Evolutionary conservation across 2,329 filamentous ascomycete genomes (phyloP).

Genomic region (Penicillium sp.): DNA sequence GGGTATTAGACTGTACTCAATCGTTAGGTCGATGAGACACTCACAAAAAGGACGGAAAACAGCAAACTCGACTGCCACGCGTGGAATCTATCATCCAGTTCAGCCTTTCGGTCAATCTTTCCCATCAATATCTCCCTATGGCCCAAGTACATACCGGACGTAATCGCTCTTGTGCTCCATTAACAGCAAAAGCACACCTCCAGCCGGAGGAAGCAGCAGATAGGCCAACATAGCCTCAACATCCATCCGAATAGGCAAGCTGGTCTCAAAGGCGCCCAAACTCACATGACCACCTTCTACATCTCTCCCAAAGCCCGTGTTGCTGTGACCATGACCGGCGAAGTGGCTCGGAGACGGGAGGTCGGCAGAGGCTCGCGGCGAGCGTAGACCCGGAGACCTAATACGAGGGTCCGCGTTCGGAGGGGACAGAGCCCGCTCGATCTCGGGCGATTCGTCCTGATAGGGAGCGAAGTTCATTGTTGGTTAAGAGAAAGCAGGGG

Average conservation of each 20-base stretch:
- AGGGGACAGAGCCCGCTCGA: constrained; percentile 75
- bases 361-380: constrained; percentile 50
- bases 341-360: constrained; percentile 42
- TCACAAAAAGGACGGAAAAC: constrained; percentile 66
- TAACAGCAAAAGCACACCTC: constrained; percentile 78
- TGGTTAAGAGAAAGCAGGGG: constrained; percentile 3
- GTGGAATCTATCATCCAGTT: constrained; percentile 65
- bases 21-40: constrained; percentile 17
- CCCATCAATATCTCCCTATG: not conserved
- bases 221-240: constrained; percentile 92
- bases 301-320: constrained; percentile 41
- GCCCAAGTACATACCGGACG: constrained; percentile 64
- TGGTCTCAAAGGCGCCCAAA: constrained; percentile 80
- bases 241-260: constrained; percentile 78
- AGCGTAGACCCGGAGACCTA: constrained; percentile 56
- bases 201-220: constrained; percentile 76
- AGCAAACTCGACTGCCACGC: constrained; percentile 90
- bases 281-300: constrained; percentile 59
- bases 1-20: constrained; percentile 4
- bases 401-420: constrained; percentile 48
- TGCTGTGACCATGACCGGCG: constrained; percentile 37
- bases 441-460: constrained; percentile 86
- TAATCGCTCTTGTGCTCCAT: constrained; percentile 95
- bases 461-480: constrained; percentile 95
- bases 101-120: not conserved